phyloP scores from a whole-genome alignment of 1,284 basidiomycete species.

The Phenoliferia sp. region DNA sequence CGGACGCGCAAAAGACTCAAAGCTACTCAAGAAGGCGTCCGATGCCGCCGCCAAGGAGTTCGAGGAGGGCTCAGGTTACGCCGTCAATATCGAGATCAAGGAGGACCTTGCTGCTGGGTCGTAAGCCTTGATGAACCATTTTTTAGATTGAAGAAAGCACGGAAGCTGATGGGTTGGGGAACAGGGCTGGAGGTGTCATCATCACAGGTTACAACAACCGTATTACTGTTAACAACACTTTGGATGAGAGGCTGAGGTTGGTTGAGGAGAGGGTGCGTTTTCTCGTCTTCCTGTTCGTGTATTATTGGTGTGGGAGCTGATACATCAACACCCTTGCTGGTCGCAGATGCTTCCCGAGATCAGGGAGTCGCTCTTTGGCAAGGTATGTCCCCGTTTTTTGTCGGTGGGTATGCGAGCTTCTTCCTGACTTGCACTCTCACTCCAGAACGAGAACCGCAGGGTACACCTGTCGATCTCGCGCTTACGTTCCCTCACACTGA shows the following conservation, averaged over 20 bases:
- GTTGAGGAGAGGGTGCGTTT: conserved; percentile 74
- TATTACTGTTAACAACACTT: conserved; percentile 85
- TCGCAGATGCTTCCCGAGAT: conserved; percentile 94
- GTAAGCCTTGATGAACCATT: conserved; percentile 47
- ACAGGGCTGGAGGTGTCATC: conserved; percentile 76
- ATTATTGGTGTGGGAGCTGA: not conserved
- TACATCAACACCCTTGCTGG: not conserved
- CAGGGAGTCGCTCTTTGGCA: conserved; percentile 73
- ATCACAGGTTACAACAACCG: conserved; percentile 65
- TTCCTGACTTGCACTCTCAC: not conserved
- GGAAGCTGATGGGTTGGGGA: not conserved
- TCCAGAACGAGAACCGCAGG: conserved; percentile 30
- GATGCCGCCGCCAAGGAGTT: conserved; percentile 61
- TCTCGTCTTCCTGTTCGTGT: not conserved
- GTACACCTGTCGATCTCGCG: not conserved
- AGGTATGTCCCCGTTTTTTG: conserved; percentile 25
- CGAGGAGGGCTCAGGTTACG: conserved; percentile 68
- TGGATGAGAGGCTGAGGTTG: conserved; percentile 78
- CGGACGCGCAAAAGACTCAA: conserved; percentile 60
- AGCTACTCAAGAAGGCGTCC: conserved; percentile 56
- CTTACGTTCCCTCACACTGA: not conserved
- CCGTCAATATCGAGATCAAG: conserved; percentile 60
- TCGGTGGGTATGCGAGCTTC: not conserved
- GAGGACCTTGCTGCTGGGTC: conserved; percentile 65
- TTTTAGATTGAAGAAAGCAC: not conserved